Evolutionary conservation across 495 filamentous ascomycete genomes (phyloP).

Genomic region (Daldinia childiae): DNA sequence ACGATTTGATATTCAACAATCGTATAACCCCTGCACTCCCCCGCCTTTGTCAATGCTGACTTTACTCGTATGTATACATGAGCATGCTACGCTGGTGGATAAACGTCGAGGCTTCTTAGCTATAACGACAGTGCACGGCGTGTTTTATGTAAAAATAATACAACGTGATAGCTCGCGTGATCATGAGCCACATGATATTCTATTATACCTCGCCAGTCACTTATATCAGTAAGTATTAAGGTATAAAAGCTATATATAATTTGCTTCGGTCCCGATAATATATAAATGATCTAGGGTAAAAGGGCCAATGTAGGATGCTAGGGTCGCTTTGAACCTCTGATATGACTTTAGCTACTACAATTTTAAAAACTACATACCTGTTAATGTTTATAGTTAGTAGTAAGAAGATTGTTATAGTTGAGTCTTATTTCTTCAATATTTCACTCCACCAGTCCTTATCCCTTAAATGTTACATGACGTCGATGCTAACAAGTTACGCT

Average conservation of each 20-base stretch:
- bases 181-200: neutral
- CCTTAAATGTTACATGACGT: too few species aligned
- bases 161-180: neutral
- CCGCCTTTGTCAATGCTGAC: conserved; percentile 51
- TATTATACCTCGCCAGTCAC: neutral
- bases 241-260: neutral
- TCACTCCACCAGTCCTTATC: too few species aligned
- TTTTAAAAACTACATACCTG: too few species aligned
- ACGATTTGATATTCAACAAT: conserved; percentile 23
- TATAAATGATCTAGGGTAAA: neutral
- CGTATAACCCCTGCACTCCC: conserved; percentile 40
- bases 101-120: conserved; percentile 13
- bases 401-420: too few species aligned
- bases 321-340: neutral
- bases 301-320: neutral
- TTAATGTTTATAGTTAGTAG: too few species aligned
- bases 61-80: conserved; percentile 16
- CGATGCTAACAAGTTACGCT: too few species aligned
- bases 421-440: too few species aligned
- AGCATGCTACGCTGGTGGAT: neutral
- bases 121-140: conserved; percentile 12
- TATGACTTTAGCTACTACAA: neutral
- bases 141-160: conserved; percentile 1
- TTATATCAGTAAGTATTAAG: neutral
- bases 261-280: neutral